Percentiles rank a stretch among this genome's conserved stretches.
phyloP scores from a whole-genome alignment of 2,329 filamentous ascomycete genomes.

The Pseudogymnoascus sp. region DNA sequence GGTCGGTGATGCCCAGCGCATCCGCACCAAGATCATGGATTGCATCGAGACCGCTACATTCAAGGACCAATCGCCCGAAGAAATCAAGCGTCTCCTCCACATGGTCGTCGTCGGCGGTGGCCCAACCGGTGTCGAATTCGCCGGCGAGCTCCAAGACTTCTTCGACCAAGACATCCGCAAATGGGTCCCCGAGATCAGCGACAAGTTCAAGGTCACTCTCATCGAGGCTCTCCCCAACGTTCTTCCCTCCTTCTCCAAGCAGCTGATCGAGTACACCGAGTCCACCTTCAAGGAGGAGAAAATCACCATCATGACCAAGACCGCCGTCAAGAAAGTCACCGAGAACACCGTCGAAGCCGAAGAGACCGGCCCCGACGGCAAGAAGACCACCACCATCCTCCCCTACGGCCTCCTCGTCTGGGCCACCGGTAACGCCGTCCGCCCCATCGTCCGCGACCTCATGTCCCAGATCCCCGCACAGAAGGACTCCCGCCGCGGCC shows the following conservation, averaged over 20 bases:
- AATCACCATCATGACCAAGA: slow-evolving; percentile 96
- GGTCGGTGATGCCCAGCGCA: slow-evolving; percentile 89
- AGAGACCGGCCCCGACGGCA: slow-evolving; percentile 71
- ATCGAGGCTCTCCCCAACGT: slow-evolving; percentile 96
- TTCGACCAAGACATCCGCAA: slow-evolving; percentile 98
- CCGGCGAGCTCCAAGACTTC: slow-evolving; percentile 96
- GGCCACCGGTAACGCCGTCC: slow-evolving; percentile 94
- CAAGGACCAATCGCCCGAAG: slow-evolving; percentile 86
- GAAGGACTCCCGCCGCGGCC: slow-evolving; percentile 87
- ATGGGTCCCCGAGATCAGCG: slow-evolving; percentile 90
- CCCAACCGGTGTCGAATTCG: slow-evolving; percentile 96
- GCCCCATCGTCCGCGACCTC: slow-evolving; percentile 82
- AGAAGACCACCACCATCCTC: slow-evolving; percentile 73
- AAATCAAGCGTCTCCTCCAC: slow-evolving; percentile 89
- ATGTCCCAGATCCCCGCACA: slow-evolving; percentile 90
- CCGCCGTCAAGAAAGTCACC: slow-evolving; percentile 96
- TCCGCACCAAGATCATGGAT: slow-evolving; percentile 99
- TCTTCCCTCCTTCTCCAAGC: slow-evolving; percentile 96
- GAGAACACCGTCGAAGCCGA: slow-evolving; percentile 91
- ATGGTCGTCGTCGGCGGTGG: slow-evolving; percentile 96
- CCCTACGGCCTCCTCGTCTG: slow-evolving; percentile 95
- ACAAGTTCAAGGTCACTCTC: slow-evolving; percentile 94
- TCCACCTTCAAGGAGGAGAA: slow-evolving; percentile 98
- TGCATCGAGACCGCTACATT: slow-evolving; percentile 97
- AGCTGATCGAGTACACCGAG: slow-evolving; percentile 98